phyloP scores from a whole-genome alignment of 2,329 filamentous ascomycete genomes.

The Cladophialophora yegresii region DNA sequence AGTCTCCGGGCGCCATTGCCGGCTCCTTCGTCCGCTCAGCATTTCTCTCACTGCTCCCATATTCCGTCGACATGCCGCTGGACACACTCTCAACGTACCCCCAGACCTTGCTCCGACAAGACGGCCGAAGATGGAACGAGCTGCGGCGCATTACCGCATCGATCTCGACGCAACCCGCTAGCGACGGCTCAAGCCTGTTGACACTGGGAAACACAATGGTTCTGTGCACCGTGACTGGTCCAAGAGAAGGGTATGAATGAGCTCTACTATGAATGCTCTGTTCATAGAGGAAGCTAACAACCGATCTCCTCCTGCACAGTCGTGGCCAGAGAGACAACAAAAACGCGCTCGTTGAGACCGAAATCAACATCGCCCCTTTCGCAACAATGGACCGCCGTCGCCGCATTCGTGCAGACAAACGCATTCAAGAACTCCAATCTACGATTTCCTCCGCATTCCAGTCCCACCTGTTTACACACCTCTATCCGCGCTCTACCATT shows the following conservation, averaged over 20 bases:
- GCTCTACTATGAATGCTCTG: not conserved
- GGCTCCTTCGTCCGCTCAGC: not conserved
- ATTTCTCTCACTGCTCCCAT: conserved; percentile 35
- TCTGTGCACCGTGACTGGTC: conserved; percentile 87
- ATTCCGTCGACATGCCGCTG: conserved; percentile 75
- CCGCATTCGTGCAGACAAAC: conserved; percentile 34
- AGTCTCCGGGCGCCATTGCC: not conserved
- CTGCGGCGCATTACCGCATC: conserved; percentile 84
- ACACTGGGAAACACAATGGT: conserved; percentile 98
- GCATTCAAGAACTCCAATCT: conserved; percentile 68
- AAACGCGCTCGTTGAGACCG: conserved; percentile 36
- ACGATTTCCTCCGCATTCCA: conserved; percentile 77
- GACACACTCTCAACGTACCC: conserved; percentile 91
- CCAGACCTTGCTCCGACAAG: conserved; percentile 78
- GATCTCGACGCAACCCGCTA: conserved; percentile 87
- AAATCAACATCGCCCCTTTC: conserved; percentile 36
- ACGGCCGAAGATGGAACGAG: conserved; percentile 93
- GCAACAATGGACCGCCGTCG: conserved; percentile 35
- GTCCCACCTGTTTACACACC: conserved; percentile 75
- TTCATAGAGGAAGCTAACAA: not conserved
- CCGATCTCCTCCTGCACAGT: conserved; percentile 16
- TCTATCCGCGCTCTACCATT: conserved; percentile 87
- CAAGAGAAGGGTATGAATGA: conserved; percentile 62
- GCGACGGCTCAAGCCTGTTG: conserved; percentile 89
- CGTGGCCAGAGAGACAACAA: conserved; percentile 36